Conservation (phyloP, 192 early-diverging fungal species). For the Podila minutissima region DNA sequence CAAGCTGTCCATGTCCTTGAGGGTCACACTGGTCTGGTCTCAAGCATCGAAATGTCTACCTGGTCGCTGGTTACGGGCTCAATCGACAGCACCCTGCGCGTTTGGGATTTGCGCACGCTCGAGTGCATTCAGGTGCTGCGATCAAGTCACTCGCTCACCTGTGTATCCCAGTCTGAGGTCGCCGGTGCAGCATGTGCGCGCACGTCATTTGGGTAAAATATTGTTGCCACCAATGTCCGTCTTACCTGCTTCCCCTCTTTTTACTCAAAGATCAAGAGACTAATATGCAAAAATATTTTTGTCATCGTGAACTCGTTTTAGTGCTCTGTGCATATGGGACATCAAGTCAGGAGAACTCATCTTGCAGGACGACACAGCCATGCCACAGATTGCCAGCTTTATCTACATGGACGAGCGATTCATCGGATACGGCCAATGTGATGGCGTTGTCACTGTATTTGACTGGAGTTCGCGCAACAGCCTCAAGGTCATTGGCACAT, state of each 20-base stretch:
- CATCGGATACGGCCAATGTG: constrained; percentile 44
- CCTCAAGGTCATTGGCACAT: constrained; percentile 24
- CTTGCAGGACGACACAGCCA: constrained; percentile 39
- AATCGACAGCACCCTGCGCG: constrained; percentile 72
- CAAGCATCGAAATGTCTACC: constrained; percentile 37
- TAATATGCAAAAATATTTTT: background rate
- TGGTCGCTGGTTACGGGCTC: constrained; percentile 70
- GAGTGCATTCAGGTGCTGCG: constrained; percentile 55
- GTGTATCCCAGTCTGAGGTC: constrained; percentile 30
- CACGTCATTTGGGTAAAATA: constrained; percentile 38
- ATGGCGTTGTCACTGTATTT: constrained; percentile 40
- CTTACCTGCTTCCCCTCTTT: background rate
- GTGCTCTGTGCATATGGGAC: constrained; percentile 41
- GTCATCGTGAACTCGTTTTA: constrained; percentile 3
- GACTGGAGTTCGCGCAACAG: constrained; percentile 40
- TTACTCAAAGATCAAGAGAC: background rate
- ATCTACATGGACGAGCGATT: constrained; percentile 38
- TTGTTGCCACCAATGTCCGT: background rate
- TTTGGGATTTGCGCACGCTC: constrained; percentile 72
- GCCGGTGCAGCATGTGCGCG: constrained; percentile 32
- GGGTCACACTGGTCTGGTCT: constrained; percentile 38
- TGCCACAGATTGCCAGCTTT: constrained; percentile 45
- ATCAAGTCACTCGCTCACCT: constrained; percentile 23
- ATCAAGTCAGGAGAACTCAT: constrained; percentile 33
- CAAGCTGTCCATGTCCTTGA: constrained; percentile 42